Percentiles rank a stretch among this genome's conserved stretches.
Evolutionary conservation across 1,284 basidiomycete species (phyloP).

Genomic region (Marasmius sp.): DNA sequence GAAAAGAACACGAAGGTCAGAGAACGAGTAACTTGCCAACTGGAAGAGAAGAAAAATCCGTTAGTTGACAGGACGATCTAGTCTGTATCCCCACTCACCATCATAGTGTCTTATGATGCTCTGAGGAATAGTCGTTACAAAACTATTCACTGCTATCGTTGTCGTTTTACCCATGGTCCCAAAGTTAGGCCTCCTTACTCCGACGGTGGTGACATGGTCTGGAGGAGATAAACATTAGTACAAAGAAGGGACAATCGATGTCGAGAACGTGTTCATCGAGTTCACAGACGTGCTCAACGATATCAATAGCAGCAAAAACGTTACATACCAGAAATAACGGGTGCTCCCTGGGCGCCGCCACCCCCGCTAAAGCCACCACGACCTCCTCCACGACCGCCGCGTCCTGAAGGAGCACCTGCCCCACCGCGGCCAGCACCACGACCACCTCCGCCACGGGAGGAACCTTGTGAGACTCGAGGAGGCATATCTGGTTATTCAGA

Average conservation of each 20-base stretch:
- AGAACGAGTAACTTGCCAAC: constrained; percentile 49
- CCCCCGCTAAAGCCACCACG: neutral
- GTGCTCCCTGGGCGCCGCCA: neutral
- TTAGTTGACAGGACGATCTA: constrained; percentile 11
- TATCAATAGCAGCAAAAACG: no score
- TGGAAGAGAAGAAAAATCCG: constrained; percentile 24
- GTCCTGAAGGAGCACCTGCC: neutral
- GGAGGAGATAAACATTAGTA: constrained; percentile 10
- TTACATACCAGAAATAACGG: neutral
- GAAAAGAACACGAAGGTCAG: neutral
- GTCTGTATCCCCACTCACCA: constrained; percentile 40
- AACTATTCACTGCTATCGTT: constrained; percentile 66
- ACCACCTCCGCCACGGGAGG: neutral
- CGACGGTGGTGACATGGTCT: constrained; percentile 54
- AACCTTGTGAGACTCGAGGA: neutral
- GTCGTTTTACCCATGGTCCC: constrained; percentile 55
- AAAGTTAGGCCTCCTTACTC: constrained; percentile 63
- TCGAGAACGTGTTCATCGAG: neutral
- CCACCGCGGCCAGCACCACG: neutral
- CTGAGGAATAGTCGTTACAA: constrained; percentile 57
- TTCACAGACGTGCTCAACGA: neutral
- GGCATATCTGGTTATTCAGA: neutral
- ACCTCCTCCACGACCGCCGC: neutral
- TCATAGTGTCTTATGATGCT: constrained; percentile 73
- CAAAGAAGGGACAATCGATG: neutral